These are phyloP conservation scores for Candida palmyrensis DNA, from an alignment of 805 yeast genomes.

Conservation along the genomic window DNA sequence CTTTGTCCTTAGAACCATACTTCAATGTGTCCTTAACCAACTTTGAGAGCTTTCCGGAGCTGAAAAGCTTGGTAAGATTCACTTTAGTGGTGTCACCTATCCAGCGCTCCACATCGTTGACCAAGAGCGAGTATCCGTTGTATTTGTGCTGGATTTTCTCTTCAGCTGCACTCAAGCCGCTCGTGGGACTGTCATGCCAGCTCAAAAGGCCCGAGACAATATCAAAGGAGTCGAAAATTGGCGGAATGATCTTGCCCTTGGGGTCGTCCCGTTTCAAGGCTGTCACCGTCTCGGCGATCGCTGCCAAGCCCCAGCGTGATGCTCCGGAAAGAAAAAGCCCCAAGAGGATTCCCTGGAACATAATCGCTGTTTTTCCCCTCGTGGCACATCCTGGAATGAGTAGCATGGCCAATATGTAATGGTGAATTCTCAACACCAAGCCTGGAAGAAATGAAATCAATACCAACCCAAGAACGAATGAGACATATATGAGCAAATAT, in stretches of 20 bases:
- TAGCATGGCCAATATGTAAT: constrained; percentile 68
- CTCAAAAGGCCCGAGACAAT: constrained; percentile 23
- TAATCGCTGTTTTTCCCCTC: constrained; percentile 60
- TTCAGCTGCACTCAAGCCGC: constrained; percentile 7
- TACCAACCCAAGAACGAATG: constrained; percentile 39
- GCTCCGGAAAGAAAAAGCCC: constrained; percentile 84
- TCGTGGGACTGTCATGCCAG: constrained; percentile 28
- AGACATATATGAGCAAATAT: constrained; percentile 51
- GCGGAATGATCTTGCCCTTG: constrained; percentile 49
- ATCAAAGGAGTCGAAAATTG: constrained; percentile 35
- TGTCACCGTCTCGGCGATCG: constrained; percentile 72
- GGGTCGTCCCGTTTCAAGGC: constrained; percentile 74
- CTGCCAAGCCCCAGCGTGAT: constrained; percentile 90
- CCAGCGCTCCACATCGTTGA: constrained; percentile 77
- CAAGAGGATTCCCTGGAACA: constrained; percentile 78
- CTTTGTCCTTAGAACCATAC: constrained; percentile 16
- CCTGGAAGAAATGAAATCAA: constrained; percentile 53
- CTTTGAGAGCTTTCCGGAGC: constrained; percentile 21
- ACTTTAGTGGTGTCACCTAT: constrained; percentile 49
- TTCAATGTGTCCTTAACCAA: constrained; percentile 27
- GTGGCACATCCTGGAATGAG: constrained; percentile 83
- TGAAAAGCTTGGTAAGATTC: constrained; percentile 21
- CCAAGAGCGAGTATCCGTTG: constrained; percentile 56
- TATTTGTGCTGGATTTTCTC: constrained; percentile 20
- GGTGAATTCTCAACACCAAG: constrained; percentile 72